Percentiles rank a stretch among this genome's conserved stretches.
Evolutionary conservation across 768 basidiomycete species (phyloP).

Genomic region (Rhodotorula toruloides): DNA sequence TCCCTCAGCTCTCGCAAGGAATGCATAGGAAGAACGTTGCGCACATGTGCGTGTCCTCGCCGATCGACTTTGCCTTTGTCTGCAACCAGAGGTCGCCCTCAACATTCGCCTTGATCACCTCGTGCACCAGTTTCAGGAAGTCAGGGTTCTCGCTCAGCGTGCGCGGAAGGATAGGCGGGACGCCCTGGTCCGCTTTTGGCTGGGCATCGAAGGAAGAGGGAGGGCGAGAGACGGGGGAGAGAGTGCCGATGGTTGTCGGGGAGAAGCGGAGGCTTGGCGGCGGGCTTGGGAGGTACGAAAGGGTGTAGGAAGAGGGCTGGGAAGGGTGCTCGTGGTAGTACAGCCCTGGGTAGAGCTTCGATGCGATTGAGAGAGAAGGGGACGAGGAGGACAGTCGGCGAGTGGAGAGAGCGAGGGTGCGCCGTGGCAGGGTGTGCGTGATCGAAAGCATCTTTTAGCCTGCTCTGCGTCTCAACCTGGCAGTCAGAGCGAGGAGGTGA

Average conservation of each 20-base stretch:
- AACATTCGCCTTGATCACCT: constrained; percentile 11
- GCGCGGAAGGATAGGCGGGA: constrained; percentile 22
- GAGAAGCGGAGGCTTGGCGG: constrained; percentile 29
- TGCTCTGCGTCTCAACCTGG: too few relatives aligned
- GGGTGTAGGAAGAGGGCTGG: not conserved
- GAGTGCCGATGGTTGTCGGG: constrained; percentile 34
- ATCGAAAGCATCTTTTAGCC: constrained; percentile 2
- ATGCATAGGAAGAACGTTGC: not conserved
- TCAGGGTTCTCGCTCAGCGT: constrained; percentile 24
- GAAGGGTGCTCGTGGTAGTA: constrained; percentile 23
- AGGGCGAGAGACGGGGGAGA: not conserved
- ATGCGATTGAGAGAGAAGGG: not conserved
- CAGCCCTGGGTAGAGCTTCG: constrained; percentile 17
- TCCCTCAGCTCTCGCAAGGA: too few relatives aligned
- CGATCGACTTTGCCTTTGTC: constrained; percentile 14
- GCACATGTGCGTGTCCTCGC: constrained; percentile 29
- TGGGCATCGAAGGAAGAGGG: not conserved
- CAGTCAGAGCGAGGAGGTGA: too few relatives aligned
- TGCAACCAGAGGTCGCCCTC: constrained; percentile 17
- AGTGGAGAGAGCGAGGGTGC: not conserved
- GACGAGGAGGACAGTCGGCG: constrained; percentile 1
- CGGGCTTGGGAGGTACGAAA: constrained; percentile 29
- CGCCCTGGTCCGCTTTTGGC: not conserved
- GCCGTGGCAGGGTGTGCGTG: not conserved
- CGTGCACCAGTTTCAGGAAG: constrained; percentile 28